Evolutionary conservation across 768 basidiomycete genomes (phyloP).

Genomic region (Clitopilus passeckerianus): DNA sequence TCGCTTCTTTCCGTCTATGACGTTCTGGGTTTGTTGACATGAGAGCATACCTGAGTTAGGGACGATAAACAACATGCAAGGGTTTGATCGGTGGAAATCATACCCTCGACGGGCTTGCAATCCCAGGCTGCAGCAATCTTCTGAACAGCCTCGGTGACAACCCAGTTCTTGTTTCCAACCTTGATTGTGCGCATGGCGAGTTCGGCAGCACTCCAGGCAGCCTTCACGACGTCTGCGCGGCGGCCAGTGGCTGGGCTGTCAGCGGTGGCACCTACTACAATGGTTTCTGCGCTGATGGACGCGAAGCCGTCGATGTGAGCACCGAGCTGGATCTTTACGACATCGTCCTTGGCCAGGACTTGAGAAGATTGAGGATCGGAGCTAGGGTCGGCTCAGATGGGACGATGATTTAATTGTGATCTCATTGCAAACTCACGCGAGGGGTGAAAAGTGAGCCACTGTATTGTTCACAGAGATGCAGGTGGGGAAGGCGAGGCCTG

Average conservation of each 20-base stretch:
- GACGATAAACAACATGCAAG: constrained; percentile 2
- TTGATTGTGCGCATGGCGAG: constrained; percentile 88
- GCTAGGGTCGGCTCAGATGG: constrained; percentile 28
- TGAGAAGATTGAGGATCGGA: constrained; percentile 71
- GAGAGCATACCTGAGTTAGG: constrained; percentile 77
- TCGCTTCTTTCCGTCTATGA: constrained; percentile 95
- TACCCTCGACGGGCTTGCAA: constrained; percentile 94
- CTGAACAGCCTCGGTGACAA: constrained; percentile 81
- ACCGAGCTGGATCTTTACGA: constrained; percentile 94
- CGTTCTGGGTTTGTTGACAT: constrained; percentile 90
- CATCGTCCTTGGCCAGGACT: constrained; percentile 76
- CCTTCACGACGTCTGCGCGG: constrained; percentile 88
- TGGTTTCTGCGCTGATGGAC: constrained; percentile 87
- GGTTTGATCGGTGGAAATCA: constrained; percentile 12
- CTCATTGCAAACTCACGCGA: constrained; percentile 57
- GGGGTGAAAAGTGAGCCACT: constrained; percentile 95
- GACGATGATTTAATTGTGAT: constrained; percentile 15
- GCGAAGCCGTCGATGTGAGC: constrained; percentile 99
- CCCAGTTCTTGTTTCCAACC: constrained; percentile 93
- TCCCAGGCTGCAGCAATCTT: constrained; percentile 68
- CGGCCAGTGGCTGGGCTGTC: constrained; percentile 76
- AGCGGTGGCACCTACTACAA: constrained; percentile 78
- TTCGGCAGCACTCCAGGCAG: constrained; percentile 92
- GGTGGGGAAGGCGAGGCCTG: constrained; percentile 94
- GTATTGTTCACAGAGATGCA: constrained; percentile 91